These are phyloP conservation scores for Dendrothele bispora DNA, from an alignment of 768 basidiomycete species.

Conservation along the genomic window DNA sequence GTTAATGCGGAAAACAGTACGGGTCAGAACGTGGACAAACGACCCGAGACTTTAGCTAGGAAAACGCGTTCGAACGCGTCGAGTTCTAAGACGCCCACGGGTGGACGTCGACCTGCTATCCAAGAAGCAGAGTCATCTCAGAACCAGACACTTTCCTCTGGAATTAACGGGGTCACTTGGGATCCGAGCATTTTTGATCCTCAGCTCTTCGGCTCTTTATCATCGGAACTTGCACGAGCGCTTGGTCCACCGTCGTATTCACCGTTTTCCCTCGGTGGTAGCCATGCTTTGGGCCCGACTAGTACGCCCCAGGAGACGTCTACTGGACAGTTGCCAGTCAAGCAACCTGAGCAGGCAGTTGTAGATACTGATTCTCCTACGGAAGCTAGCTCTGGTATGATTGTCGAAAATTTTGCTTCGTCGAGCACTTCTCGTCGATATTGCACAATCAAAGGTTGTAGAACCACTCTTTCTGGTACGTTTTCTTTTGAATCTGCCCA, in stretches of 20 bases:
- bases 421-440: slow-evolving; percentile 26
- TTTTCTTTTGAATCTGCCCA: slow-evolving; percentile 21
- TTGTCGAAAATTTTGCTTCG: too few species aligned
- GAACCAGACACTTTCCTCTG: too few species aligned
- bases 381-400: too few species aligned
- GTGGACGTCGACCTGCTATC: too few species aligned
- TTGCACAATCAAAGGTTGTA: slow-evolving; percentile 60
- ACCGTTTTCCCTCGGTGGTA: neutral
- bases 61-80: too few species aligned
- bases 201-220: slow-evolving; percentile 26
- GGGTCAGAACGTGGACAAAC: too few species aligned
- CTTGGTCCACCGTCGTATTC: slow-evolving; percentile 17
- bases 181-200: slow-evolving; percentile 24
- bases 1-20: neutral
- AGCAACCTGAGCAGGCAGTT: too few species aligned
- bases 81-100: too few species aligned
- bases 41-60: too few species aligned
- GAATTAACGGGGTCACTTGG: neutral
- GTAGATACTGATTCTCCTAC: too few species aligned
- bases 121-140: too few species aligned
- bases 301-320: neutral
- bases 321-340: neutral
- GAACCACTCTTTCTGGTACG: slow-evolving; percentile 39
- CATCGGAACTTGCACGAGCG: slow-evolving; percentile 45
- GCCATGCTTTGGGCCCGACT: neutral